Percentiles rank a stretch among this genome's conserved stretches.
Evolutionary conservation across 768 basidiomycete species (phyloP).

Genomic region (Naematelia encephala): DNA sequence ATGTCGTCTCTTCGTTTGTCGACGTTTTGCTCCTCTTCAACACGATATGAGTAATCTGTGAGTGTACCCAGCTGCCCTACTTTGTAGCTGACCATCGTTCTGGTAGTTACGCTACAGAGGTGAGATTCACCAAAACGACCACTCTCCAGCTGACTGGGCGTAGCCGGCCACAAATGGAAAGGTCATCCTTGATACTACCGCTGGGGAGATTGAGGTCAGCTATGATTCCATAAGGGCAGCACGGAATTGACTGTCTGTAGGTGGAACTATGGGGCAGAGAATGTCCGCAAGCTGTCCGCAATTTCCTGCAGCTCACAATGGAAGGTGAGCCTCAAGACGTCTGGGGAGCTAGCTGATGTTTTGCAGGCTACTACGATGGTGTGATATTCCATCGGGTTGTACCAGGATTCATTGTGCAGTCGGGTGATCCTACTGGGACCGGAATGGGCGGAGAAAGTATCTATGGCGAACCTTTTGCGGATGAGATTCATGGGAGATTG

Average conservation of each 20-base stretch:
- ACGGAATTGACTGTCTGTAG: constrained; percentile 44
- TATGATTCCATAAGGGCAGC: background rate
- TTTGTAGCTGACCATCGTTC: background rate
- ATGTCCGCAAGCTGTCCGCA: constrained; percentile 89
- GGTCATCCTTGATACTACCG: constrained; percentile 83
- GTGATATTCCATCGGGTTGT: constrained; percentile 94
- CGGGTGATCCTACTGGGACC: constrained; percentile 86
- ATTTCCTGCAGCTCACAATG: constrained; percentile 82
- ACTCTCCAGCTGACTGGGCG: constrained; percentile 1
- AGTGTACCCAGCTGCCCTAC: constrained; percentile 9
- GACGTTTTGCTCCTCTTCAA: background rate
- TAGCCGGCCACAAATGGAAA: constrained; percentile 68
- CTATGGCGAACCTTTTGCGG: constrained; percentile 91
- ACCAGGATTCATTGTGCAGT: constrained; percentile 88
- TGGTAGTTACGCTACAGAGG: constrained; percentile 43
- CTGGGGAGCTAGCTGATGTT: no score
- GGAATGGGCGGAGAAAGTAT: constrained; percentile 92
- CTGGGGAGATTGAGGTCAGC: constrained; percentile 62
- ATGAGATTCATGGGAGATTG: constrained; percentile 88
- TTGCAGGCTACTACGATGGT: constrained; percentile 87
- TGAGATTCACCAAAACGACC: constrained; percentile 7
- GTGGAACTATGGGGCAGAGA: constrained; percentile 96
- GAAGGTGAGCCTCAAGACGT: constrained; percentile 78
- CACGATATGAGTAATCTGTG: constrained; percentile 43
- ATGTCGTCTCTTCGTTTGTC: no score